These are phyloP conservation scores for Hansfordia pulvinata DNA, from an alignment of 2,329 filamentous ascomycete species.

Conservation along the genomic window DNA sequence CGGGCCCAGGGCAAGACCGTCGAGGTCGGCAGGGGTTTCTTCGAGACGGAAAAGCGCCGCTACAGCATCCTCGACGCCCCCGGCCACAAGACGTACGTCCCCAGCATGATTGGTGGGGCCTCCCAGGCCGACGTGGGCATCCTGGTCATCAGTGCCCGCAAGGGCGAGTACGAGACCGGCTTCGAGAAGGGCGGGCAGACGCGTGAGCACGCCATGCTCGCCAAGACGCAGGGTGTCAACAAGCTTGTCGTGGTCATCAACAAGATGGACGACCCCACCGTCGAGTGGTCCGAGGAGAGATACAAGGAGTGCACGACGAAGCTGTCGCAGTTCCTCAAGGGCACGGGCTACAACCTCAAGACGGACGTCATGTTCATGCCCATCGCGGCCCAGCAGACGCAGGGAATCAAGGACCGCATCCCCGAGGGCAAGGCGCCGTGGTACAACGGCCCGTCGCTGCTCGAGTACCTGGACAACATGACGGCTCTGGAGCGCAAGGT, in stretches of 20 bases:
- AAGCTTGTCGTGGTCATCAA: conserved; percentile 92
- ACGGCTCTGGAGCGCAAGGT: conserved; percentile 86
- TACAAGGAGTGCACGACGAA: conserved; percentile 91
- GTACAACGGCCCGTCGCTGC: conserved; percentile 79
- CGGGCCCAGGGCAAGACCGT: conserved; percentile 95
- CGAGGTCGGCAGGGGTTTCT: conserved; percentile 89
- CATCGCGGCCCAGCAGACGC: conserved; percentile 74
- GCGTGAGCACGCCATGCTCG: conserved; percentile 91
- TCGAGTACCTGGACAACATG: conserved; percentile 95
- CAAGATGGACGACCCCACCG: conserved; percentile 98
- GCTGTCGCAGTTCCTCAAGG: conserved; percentile 77
- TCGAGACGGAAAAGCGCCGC: conserved; percentile 89
- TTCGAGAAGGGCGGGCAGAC: conserved; percentile 96
- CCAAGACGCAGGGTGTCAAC: conserved; percentile 96
- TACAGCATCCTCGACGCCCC: conserved; percentile 97
- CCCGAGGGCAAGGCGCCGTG: conserved; percentile 64
- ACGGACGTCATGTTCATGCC: conserved; percentile 92
- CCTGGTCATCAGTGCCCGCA: conserved; percentile 88
- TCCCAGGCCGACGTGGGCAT: conserved; percentile 91
- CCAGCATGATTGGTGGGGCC: conserved; percentile 94
- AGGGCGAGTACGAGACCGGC: conserved; percentile 97
- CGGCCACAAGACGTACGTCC: conserved; percentile 95
- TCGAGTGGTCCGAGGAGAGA: conserved; percentile 86
- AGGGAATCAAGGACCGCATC: conserved; percentile 81
- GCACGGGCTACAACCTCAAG: conserved; percentile 87